A percentile compares a stretch with the other conserved stretches of the same genome.
Evolutionary conservation across 495 filamentous ascomycete species (phyloP).

Genomic region (Penicillium angulare): DNA sequence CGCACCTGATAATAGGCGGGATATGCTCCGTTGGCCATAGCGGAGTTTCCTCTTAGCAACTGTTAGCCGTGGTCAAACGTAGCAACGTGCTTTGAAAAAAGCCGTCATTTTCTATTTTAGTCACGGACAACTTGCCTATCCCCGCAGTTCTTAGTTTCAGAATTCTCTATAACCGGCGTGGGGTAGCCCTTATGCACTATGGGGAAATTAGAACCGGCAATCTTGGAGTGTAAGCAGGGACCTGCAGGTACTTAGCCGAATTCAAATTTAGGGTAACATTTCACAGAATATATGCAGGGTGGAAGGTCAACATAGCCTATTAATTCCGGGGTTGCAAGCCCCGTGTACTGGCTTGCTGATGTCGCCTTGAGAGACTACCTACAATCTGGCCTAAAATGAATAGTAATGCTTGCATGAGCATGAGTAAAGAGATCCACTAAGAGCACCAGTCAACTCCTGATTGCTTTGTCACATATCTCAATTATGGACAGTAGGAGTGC

Average conservation of each 20-base stretch:
- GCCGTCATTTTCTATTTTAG: not conserved
- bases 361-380: too few relatives aligned
- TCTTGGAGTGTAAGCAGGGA: not conserved
- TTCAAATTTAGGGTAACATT: too few relatives aligned
- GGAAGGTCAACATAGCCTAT: conserved; percentile 8
- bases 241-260: conserved; percentile 4
- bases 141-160: not conserved
- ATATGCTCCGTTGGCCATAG: not conserved
- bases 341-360: not conserved
- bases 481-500: too few relatives aligned
- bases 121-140: not conserved
- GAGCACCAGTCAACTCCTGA: too few relatives aligned
- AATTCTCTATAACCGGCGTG: not conserved
- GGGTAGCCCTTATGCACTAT: not conserved
- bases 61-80: not conserved
- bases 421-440: too few relatives aligned
- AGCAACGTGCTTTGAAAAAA: not conserved
- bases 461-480: too few relatives aligned
- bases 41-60: not conserved
- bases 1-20: too few relatives aligned
- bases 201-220: not conserved
- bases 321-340: conserved; percentile 1
- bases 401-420: too few relatives aligned
- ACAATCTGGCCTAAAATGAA: too few relatives aligned
- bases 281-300: too few relatives aligned